These are phyloP conservation scores for Pleurostoma richardsiae DNA, from an alignment of 2,329 filamentous ascomycete genomes.

Conservation along the genomic window DNA sequence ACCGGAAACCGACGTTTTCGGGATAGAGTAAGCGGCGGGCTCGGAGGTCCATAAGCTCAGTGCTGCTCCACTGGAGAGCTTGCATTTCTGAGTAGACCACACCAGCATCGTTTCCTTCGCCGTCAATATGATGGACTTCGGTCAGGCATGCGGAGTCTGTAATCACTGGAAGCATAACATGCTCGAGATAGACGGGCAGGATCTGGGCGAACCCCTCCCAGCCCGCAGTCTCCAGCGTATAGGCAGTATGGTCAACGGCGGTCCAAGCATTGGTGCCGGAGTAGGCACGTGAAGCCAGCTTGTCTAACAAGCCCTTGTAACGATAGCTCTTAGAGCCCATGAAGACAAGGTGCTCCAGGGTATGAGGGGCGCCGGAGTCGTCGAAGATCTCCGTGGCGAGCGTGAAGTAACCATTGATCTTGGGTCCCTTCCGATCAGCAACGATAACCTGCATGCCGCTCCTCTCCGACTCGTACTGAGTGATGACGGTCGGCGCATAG, in stretches of 20 bases:
- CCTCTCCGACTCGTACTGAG: constrained; percentile 90
- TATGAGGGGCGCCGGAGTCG: constrained; percentile 88
- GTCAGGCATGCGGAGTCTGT: constrained; percentile 92
- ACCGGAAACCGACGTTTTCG: constrained; percentile 85
- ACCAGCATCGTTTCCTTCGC: constrained; percentile 88
- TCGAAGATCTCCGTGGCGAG: constrained; percentile 96
- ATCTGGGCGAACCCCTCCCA: constrained; percentile 98
- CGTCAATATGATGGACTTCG: constrained; percentile 94
- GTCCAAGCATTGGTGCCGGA: constrained; percentile 97
- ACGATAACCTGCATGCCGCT: constrained; percentile 95
- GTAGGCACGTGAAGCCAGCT: constrained; percentile 88
- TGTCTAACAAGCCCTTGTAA: constrained; percentile 94
- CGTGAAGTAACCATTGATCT: constrained; percentile 90
- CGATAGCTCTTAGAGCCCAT: constrained; percentile 91
- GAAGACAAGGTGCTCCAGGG: constrained; percentile 76
- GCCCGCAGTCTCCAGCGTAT: constrained; percentile 89
- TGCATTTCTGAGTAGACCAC: constrained; percentile 99
- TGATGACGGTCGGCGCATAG: constrained; percentile 83
- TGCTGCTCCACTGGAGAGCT: constrained; percentile 78
- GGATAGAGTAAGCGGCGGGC: constrained; percentile 81
- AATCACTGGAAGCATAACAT: constrained; percentile 84
- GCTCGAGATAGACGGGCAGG: constrained; percentile 90
- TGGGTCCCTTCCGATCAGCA: constrained; percentile 89
- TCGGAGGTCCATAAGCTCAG: constrained; percentile 82
- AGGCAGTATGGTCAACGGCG: constrained; percentile 91